Conservation (phyloP, 306 rosid genomes). For the Glycyrrhiza uralensis region DNA sequence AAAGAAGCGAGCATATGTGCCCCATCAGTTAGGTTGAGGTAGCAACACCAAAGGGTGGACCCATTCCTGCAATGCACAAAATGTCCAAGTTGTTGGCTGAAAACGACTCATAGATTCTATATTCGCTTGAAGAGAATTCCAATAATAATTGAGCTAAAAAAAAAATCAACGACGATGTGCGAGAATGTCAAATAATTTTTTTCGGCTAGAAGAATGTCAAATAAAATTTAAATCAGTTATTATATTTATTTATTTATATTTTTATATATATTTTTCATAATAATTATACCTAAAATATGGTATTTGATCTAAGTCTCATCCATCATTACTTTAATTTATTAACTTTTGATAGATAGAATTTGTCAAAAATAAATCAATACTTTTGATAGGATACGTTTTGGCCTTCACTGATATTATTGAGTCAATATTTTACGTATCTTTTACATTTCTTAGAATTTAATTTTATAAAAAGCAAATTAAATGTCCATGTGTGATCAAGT, state of each 20-base stretch:
- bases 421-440: background rate
- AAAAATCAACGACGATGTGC: background rate
- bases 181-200: background rate
- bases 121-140: constrained; percentile 15
- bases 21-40: constrained; percentile 12
- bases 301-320: too few relatives aligned
- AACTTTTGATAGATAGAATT: too few relatives aligned
- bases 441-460: background rate
- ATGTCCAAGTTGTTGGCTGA: constrained; percentile 25
- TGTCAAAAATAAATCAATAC: too few relatives aligned
- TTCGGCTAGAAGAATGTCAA: background rate
- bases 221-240: too few relatives aligned
- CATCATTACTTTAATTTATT: too few relatives aligned
- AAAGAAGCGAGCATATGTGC: constrained; percentile 35
- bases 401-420: background rate
- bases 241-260: too few relatives aligned
- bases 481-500: background rate
- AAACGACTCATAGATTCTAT: constrained; percentile 5
- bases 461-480: background rate
- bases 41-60: constrained; percentile 2
- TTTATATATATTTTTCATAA: too few relatives aligned
- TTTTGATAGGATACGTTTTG: background rate
- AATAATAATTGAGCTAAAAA: background rate
- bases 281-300: too few relatives aligned
- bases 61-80: background rate